These are phyloP conservation scores for Diplodia intermedia DNA, from an alignment of 2,329 filamentous ascomycete species.

Conservation along the genomic window DNA sequence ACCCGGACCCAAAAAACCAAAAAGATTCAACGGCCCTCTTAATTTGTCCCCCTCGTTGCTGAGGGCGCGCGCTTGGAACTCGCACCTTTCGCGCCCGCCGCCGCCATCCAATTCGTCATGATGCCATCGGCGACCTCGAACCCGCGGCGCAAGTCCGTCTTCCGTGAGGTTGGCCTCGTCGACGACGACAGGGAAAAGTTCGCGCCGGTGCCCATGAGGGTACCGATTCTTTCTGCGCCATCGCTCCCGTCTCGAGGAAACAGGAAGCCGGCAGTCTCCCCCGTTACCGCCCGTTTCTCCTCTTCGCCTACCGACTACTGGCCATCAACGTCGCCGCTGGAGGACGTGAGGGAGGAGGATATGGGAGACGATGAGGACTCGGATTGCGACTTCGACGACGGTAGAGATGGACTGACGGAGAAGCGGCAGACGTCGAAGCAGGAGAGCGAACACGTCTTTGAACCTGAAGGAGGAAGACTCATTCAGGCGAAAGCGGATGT, in stretches of 20 bases:
- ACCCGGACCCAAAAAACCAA: not conserved
- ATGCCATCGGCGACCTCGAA: slow-evolving; percentile 29
- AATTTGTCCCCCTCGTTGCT: not conserved
- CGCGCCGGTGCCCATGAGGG: slow-evolving; percentile 10
- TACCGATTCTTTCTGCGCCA: slow-evolving; percentile 5
- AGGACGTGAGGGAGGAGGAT: slow-evolving; percentile 17
- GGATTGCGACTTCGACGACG: not conserved
- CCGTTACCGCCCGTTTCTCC: not conserved
- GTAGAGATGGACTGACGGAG: not conserved
- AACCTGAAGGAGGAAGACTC: not conserved
- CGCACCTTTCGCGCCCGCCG: not conserved
- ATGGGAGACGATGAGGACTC: not conserved
- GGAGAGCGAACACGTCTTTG: not conserved
- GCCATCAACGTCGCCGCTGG: not conserved
- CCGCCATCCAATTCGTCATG: slow-evolving; percentile 2
- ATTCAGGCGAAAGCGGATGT: not conserved
- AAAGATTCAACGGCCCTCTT: not conserved
- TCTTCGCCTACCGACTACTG: slow-evolving; percentile 6
- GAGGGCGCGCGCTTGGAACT: not conserved
- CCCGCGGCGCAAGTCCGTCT: slow-evolving; percentile 31
- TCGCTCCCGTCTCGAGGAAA: not conserved
- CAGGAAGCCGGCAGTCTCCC: not conserved
- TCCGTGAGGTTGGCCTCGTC: slow-evolving; percentile 27
- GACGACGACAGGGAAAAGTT: slow-evolving; percentile 20
- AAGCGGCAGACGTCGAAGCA: not conserved